Conservation (phyloP, 306 rosid genomes). For the Glycine soja region DNA sequence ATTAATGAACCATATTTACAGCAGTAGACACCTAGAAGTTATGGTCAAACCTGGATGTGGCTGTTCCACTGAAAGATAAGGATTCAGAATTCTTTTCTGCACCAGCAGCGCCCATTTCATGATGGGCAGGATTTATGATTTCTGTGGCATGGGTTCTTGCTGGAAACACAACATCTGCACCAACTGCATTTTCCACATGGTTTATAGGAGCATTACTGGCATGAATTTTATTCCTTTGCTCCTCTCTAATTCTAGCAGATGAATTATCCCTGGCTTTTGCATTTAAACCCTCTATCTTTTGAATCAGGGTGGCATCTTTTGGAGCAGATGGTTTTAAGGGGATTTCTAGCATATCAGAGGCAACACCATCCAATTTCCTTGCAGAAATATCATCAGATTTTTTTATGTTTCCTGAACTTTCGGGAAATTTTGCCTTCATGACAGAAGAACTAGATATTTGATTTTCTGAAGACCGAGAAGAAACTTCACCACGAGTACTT, state of each 20-base stretch:
- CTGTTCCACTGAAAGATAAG: conserved; percentile 49
- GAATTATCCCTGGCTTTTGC: conserved; percentile 84
- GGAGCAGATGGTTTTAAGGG: conserved; percentile 54
- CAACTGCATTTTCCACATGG: conserved; percentile 55
- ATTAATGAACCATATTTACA: conserved; percentile 45
- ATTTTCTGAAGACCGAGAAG: conserved; percentile 57
- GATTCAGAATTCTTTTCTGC: conserved; percentile 60
- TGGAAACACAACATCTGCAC: conserved; percentile 47
- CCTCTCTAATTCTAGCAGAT: conserved; percentile 60
- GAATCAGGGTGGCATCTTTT: conserved; percentile 80
- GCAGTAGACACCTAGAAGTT: conserved; percentile 46
- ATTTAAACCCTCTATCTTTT: conserved; percentile 90
- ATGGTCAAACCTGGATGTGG: conserved; percentile 72
- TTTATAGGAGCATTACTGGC: conserved; percentile 50
- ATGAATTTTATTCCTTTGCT: conserved; percentile 57
- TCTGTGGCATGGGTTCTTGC: conserved; percentile 54
- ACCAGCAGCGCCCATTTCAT: conserved; percentile 52
- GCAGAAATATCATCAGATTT: conserved; percentile 54
- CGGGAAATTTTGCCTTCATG: conserved; percentile 55
- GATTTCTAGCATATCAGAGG: conserved; percentile 56
- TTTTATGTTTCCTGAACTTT: conserved; percentile 50
- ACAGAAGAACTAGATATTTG: conserved; percentile 55
- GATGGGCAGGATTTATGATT: conserved; percentile 51
- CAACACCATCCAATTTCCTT: conserved; percentile 57
- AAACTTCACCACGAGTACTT: conserved; percentile 49